These are phyloP conservation scores for Deinandra increscens DNA, from an alignment of 129 eudicot genomes.

Conservation along the genomic window DNA sequence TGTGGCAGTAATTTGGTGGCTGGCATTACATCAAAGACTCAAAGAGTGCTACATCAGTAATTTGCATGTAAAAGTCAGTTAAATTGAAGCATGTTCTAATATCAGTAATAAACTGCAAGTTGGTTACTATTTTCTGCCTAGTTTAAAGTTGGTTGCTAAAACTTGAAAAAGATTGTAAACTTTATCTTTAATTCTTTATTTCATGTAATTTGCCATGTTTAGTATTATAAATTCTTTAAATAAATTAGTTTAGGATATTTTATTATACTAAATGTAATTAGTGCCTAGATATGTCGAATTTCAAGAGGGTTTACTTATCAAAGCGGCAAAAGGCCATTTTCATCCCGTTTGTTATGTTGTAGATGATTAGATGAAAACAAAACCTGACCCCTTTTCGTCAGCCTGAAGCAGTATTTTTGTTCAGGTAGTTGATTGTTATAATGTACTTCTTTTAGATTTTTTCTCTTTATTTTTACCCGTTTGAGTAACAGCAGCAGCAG, in stretches of 20 bases:
- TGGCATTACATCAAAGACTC: no score
- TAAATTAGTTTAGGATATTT: background rate
- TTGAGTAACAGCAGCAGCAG: no score
- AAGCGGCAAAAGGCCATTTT: background rate
- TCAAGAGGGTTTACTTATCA: background rate
- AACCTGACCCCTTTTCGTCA: background rate
- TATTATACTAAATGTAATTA: background rate
- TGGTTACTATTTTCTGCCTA: no score
- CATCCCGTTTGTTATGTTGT: background rate
- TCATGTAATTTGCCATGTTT: no score
- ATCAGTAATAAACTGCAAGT: no score
- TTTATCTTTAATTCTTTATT: no score
- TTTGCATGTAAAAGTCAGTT: no score
- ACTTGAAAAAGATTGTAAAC: no score
- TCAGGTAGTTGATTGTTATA: background rate
- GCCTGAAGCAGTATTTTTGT: background rate
- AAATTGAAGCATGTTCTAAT: no score
- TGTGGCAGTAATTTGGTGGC: no score
- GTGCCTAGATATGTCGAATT: background rate
- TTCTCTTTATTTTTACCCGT: background rate
- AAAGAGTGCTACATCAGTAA: no score
- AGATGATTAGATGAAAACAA: background rate
- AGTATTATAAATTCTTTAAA: background rate
- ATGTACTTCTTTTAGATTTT: background rate
- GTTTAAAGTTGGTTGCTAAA: no score